Evolutionary conservation across 2,329 filamentous ascomycete genomes (phyloP), one percentile per base, ranked within the genome.

Genomic region (Tolypocladium ophioglossoides): DNA sequence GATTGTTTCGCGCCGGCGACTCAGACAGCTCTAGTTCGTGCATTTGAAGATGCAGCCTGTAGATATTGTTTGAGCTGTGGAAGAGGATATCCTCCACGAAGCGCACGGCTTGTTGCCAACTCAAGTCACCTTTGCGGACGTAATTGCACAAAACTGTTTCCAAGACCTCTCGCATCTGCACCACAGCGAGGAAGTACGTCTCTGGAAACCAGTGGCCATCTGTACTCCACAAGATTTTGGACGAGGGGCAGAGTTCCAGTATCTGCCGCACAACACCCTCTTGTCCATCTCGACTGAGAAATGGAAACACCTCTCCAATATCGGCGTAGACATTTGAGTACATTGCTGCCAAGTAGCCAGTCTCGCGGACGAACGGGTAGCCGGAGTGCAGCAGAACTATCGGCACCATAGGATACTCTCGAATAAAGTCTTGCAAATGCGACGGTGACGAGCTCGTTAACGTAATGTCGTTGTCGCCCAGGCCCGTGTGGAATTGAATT

Each of bases 321-420:
- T 95, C 90, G 14, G 89, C 80, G 64, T 90, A 94, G 2, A 88
- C 87, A 63, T 95, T 92, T 27, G 80, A 75, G 64, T 91, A 94
- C 24, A 87, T 83, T 0, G 80, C 82, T 0, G 89, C 87, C 22
- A 95, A 75, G 64, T 92, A 95, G 0, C 86, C 88, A 0, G 86
- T 81, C 68, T 94, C 87, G 39, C 84, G 79, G 0, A 85, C 89
- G 63, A 87, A 94, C 0, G 90, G 90, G 65, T 95, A 95, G 2
- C 87, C 82, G 0, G 89, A 84, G 64, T 95, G 89, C 2, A 95
- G 78, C 10, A 95, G 72, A 2, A 95, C 85, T 53, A 95, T 85
- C 0, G 87, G 85, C 0, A 92, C 81, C 0, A 75, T 74, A 0
- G 86, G 79, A 60, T 87, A 91, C 22, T 77, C 72, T 40, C 83